Percentiles rank a stretch among this genome's conserved stretches.
These are phyloP conservation scores for Cyberlindnera petersonii DNA, from an alignment of 805 yeast genomes.

Conservation along the genomic window DNA sequence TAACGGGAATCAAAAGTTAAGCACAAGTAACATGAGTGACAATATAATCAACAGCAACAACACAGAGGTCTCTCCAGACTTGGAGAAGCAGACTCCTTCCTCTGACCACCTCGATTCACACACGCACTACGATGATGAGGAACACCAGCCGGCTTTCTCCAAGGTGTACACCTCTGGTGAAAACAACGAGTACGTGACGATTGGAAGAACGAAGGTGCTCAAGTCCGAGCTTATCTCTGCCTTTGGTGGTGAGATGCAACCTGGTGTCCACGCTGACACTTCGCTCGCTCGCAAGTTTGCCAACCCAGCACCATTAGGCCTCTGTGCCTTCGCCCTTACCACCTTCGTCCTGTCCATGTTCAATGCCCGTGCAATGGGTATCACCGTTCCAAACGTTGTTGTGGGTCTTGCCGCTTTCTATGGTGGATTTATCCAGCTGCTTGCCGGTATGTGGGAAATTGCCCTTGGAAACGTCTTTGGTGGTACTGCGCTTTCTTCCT, in stretches of 20 bases:
- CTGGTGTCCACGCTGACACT: constrained; percentile 61
- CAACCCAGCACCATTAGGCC: constrained; percentile 64
- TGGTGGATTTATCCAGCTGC: constrained; percentile 57
- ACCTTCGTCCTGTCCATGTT: constrained; percentile 56
- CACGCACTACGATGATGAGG: constrained; percentile 12
- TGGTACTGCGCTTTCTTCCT: constrained; percentile 58
- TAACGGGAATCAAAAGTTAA: too few species aligned
- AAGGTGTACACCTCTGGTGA: constrained; percentile 36
- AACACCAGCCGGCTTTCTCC: constrained; percentile 16
- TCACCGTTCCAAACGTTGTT: constrained; percentile 48
- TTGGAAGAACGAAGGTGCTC: constrained; percentile 69
- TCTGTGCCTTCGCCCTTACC: constrained; percentile 58
- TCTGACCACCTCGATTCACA: constrained; percentile 20
- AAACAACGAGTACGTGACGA: constrained; percentile 60
- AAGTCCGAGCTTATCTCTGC: constrained; percentile 58
- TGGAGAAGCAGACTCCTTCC: constrained; percentile 23
- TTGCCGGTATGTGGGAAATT: constrained; percentile 67
- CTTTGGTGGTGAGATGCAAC: constrained; percentile 80
- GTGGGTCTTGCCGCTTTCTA: constrained; percentile 57
- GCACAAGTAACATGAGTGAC: too few species aligned
- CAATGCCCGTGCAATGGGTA: constrained; percentile 53
- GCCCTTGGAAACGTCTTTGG: constrained; percentile 64
- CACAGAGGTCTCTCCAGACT: constrained; percentile 9
- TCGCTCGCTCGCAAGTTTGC: constrained; percentile 56
- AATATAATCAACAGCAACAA: too few species aligned